These are phyloP conservation scores for Stevia rebaudiana DNA, from an alignment of 140 eudicot genomes.

Conservation along the genomic window DNA sequence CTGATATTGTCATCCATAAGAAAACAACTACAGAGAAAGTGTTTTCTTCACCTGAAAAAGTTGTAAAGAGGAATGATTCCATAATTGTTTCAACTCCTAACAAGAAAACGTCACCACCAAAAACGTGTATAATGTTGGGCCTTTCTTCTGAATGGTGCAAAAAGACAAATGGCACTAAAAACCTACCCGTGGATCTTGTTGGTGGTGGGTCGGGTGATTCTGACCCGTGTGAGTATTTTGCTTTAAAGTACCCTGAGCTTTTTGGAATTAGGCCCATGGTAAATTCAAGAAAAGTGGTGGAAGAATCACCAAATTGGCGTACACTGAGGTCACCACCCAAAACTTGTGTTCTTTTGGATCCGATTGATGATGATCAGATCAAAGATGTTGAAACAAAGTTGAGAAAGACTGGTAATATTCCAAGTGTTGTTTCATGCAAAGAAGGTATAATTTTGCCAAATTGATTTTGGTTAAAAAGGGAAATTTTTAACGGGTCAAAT, in stretches of 20 bases:
- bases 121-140: constrained; percentile 65
- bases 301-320: constrained; percentile 72
- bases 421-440: constrained; percentile 23
- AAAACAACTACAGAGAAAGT: constrained; percentile 12
- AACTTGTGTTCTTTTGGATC: constrained; percentile 77
- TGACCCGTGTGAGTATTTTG: constrained; percentile 47
- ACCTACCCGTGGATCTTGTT: constrained; percentile 33
- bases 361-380: constrained; percentile 36
- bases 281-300: constrained; percentile 42
- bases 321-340: constrained; percentile 86
- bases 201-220: constrained; percentile 37
- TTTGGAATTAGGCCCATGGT: constrained; percentile 40
- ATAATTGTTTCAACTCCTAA: constrained; percentile 60
- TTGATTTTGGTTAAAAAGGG: not conserved
- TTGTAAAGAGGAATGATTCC: constrained; percentile 23
- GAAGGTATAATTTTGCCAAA: constrained; percentile 33
- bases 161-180: constrained; percentile 29
- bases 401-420: constrained; percentile 10
- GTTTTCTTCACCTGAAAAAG: constrained; percentile 41
- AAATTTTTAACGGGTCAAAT: not conserved
- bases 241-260: constrained; percentile 53
- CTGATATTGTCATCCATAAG: constrained; percentile 7
- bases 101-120: constrained; percentile 76
- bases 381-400: constrained; percentile 26
- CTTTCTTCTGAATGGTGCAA: constrained; percentile 39